These are phyloP conservation scores for Plicaturopsis crispa DNA, from an alignment of 768 basidiomycete species.

Conservation along the genomic window DNA sequence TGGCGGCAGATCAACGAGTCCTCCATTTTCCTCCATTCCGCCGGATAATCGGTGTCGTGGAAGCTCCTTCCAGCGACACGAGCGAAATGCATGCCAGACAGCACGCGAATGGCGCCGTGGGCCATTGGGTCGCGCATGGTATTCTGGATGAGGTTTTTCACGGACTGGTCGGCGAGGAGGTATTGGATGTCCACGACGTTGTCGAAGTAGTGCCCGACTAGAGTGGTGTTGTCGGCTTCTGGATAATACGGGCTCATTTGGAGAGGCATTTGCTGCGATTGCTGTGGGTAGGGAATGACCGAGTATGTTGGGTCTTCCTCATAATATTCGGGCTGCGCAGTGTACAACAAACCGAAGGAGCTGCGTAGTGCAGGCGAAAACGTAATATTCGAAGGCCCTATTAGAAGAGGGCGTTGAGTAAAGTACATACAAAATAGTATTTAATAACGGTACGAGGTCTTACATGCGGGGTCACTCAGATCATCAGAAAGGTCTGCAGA, in stretches of 20 bases:
- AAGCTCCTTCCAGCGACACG: conserved; percentile 15
- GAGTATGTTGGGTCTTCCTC: background rate
- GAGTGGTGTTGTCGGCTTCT: conserved; percentile 10
- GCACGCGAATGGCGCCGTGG: conserved; percentile 51
- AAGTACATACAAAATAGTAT: conserved; percentile 60
- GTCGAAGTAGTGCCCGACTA: conserved; percentile 54
- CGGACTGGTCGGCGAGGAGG: conserved; percentile 48
- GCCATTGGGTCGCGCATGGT: conserved; percentile 40
- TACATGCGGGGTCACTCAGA: conserved; percentile 63
- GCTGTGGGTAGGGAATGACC: conserved; percentile 17
- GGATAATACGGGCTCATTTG: conserved; percentile 7
- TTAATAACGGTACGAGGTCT: conserved; percentile 67
- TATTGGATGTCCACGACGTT: conserved; percentile 65
- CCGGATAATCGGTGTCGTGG: conserved; percentile 11
- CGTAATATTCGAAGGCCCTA: too few species aligned
- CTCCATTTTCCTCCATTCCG: too few species aligned
- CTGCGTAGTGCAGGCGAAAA: too few species aligned
- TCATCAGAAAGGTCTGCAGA: conserved; percentile 29
- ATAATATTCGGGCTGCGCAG: too few species aligned
- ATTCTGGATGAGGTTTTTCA: conserved; percentile 39
- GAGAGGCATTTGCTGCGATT: conserved; percentile 20
- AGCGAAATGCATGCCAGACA: conserved; percentile 51
- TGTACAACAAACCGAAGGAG: too few species aligned
- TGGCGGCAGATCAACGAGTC: too few species aligned
- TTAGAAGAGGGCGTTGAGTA: conserved; percentile 56